These are phyloP conservation scores for Mortierella sp. DNA, from an alignment of 371 early-diverging fungal genomes.

Conservation along the genomic window DNA sequence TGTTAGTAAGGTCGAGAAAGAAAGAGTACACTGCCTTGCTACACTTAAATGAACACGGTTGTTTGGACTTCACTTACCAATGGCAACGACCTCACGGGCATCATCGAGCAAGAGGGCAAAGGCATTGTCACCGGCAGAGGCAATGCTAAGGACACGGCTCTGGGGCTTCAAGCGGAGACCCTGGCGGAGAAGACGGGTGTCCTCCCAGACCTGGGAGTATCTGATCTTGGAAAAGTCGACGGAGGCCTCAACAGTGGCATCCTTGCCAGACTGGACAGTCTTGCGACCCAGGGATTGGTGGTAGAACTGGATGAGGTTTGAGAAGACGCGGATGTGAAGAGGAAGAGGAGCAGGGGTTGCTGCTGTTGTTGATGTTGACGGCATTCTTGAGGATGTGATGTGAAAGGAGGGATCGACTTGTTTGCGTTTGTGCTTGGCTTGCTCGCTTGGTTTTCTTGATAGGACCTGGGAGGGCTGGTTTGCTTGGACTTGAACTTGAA, in stretches of 20 bases:
- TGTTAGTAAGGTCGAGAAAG: neutral
- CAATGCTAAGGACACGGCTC: conserved; percentile 57
- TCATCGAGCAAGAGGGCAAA: conserved; percentile 54
- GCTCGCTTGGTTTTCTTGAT: neutral
- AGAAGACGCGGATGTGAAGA: conserved; percentile 51
- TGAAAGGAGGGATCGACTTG: neutral
- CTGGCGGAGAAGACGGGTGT: conserved; percentile 55
- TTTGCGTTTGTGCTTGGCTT: neutral
- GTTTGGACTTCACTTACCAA: conserved; percentile 26
- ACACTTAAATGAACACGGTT: neutral
- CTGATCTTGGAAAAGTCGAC: conserved; percentile 58
- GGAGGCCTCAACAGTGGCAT: conserved; percentile 46
- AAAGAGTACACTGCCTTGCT: neutral
- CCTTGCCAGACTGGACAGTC: conserved; percentile 44
- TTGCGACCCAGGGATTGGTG: conserved; percentile 51
- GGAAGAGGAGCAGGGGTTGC: conserved; percentile 31
- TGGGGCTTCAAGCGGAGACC: conserved; percentile 52
- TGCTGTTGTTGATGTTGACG: conserved; percentile 10
- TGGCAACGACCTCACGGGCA: conserved; percentile 52
- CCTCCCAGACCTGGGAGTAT: conserved; percentile 58
- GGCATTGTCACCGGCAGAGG: conserved; percentile 57
- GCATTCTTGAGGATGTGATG: neutral
- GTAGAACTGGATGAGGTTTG: conserved; percentile 44
- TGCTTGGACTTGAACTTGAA: neutral
- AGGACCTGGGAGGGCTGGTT: neutral